Base-by-base conservation (phyloP, 139 green algal genomes). In the Tetradesmus lagerheimii region DNA sequence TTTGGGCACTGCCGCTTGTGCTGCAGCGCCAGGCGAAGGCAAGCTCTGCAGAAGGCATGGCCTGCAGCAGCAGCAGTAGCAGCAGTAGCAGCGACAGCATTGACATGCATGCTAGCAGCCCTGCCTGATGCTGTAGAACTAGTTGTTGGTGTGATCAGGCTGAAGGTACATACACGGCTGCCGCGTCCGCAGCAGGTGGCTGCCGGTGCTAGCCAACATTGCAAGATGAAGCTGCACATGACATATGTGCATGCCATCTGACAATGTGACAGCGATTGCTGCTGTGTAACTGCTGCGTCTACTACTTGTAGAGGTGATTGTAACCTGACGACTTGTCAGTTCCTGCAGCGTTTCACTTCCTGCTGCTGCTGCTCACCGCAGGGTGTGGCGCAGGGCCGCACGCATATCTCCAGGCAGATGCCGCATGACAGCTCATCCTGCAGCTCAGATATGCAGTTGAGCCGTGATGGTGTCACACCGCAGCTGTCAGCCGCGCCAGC, bases 381-480 rank as follows among this genome's bases (percentile, higher is more conserved):
- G 23, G 89, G 90, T 41, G 92, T 94, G 34, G 92, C 89, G 87
- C 77, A 90, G 34, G 92, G 92, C 23, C 92, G 78, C 71, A 87
- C 67, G 78, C 89, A 94, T 25, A 94, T 92, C 78, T 93, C 89
- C 39, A 94, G 38, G 66, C 92, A 94, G 39, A 94, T 86, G 43
- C 71, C 81, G 78, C 92, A 94, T 5, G 86, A 87, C 39, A 94
- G 85, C 78, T 94, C 90, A 45, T 93, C 87, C 45, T 85, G 80
- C 31, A 93, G 76, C 71, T 87, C 53, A 57, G 77, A 77, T 20
- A 91, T 75, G 90, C 90, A 93, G 38, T 50, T 50, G 1, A 92
- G 66, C 66, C 91, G 47, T 39, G 78, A 82, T 29, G 88, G 79
- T 8, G 88, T 87, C 18, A 90, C 29, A 6, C 15, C 37, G 80